phyloP scores from a whole-genome alignment of 2,329 filamentous ascomycete genomes.

The Plectosphaerella plurivora region DNA sequence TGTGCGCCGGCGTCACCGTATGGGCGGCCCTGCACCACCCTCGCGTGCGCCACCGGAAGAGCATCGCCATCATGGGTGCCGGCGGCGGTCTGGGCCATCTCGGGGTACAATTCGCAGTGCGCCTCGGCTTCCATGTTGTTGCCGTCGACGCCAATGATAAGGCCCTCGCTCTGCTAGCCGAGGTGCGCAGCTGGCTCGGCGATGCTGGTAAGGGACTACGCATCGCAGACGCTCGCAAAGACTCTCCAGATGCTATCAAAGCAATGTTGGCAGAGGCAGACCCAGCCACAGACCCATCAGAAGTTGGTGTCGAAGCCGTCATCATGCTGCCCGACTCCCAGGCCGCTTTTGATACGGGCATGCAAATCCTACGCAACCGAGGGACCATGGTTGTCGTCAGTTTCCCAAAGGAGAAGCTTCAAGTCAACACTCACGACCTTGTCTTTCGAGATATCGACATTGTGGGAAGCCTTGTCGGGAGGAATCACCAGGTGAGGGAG shows the following conservation, averaged over 20 bases:
- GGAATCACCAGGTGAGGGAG: background rate
- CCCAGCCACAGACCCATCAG: background rate
- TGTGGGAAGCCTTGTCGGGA: background rate
- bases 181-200: background rate
- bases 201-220: background rate
- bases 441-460: background rate
- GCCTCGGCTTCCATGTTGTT: conserved; percentile 1
- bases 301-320: background rate
- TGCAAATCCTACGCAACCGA: background rate
- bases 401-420: background rate
- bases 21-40: conserved; percentile 1
- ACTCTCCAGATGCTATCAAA: background rate
- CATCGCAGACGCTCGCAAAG: background rate
- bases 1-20: conserved; percentile 12
- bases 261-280: background rate
- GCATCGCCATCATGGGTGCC: conserved; percentile 6
- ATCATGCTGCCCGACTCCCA: background rate
- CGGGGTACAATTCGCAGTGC: conserved; percentile 8
- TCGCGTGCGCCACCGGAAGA: background rate
- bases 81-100: conserved; percentile 8
- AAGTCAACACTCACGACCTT: background rate
- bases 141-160: conserved; percentile 13
- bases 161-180: background rate
- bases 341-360: background rate
- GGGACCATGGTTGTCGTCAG: background rate